Base-by-base conservation (phyloP, 2,329 filamentous ascomycete species). In the Ascosphaera apis region DNA sequence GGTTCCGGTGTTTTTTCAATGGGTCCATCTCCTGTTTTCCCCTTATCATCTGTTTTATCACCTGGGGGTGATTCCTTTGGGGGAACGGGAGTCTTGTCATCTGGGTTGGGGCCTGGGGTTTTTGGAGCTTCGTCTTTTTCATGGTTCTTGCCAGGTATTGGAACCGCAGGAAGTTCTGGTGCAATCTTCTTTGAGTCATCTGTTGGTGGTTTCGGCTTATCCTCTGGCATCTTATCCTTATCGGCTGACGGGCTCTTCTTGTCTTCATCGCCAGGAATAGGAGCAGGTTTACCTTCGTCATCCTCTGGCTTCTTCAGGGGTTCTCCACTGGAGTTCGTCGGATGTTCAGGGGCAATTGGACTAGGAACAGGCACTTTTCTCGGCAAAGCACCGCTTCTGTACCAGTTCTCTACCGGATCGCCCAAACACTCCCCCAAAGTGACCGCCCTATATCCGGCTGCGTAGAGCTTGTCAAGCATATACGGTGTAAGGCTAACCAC, bases 361-460 rank as follows among this genome's bases (percentile, higher is more conserved):
- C 9, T 6, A 19, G 31, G 16, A 13, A 35, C 37, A n/a, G 35
- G 33, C 39, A 35, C 31, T 4, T 33, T 6, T 18, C 5, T 12
- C 17, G 39, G 39, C 18, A 36, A 27, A 32, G 40, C 33, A 40
- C 42, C 42, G 34, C 45, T 43, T 9, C 57, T 56, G 40, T 59
- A 60, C 55, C 57, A 60, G 34, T 52, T 45, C 7, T 53, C 45
- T 3, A 48, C 44, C 2, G 51, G 47, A 28, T 60, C 57, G 9
- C 46, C 47, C 4, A 61, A 45, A 40, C 57, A 61, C 36, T 60
- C 55, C 15, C 56, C 57, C 6, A 61, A 48, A n/a, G 57, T 58
- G 33, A 59, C 53, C 2, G 56, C 49, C 33, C 48, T 48, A 39
- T 53, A 57, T 3, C 49, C 49, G 13, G 50, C 44, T 16, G 45